A percentile compares a stretch with the other conserved stretches of the same genome.
Conservation (phyloP, 2,329 filamentous ascomycete species). For the Lachnellula occidentalis region DNA sequence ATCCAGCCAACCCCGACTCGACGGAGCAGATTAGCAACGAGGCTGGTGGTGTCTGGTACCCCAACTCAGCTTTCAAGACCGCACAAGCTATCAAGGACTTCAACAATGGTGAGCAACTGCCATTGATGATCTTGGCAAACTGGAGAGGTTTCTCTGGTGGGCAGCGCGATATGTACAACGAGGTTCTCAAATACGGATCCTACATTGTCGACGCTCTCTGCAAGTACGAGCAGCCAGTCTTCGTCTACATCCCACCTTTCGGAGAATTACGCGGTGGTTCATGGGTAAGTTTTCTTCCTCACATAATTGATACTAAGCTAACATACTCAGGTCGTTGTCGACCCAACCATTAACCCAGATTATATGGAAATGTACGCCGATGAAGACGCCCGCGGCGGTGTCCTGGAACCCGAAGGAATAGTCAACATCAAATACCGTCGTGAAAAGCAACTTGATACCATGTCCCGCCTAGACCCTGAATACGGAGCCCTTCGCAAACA, state of each 20-base stretch:
- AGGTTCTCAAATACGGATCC: conserved; percentile 98
- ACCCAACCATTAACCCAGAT: conserved; percentile 94
- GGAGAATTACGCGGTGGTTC: conserved; percentile 98
- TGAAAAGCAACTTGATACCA: conserved; percentile 95
- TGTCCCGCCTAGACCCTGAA: conserved; percentile 82
- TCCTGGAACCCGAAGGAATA: conserved; percentile 96
- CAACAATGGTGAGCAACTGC: conserved; percentile 97
- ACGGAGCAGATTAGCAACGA: conserved; percentile 93
- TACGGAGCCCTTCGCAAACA: conserved; percentile 83
- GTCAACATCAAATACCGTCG: conserved; percentile 98
- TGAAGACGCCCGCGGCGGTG: conserved; percentile 88
- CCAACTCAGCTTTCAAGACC: conserved; percentile 99
- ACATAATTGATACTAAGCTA: conserved; percentile 25
- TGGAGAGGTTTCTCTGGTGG: conserved; percentile 99
- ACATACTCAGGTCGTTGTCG: conserved; percentile 70
- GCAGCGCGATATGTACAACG: conserved; percentile 99
- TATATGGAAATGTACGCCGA: conserved; percentile 99
- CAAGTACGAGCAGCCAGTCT: conserved; percentile 98
- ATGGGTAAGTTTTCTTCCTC: conserved; percentile 54
- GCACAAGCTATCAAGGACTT: conserved; percentile 98
- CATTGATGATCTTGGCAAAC: conserved; percentile 98
- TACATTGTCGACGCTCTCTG: conserved; percentile 98
- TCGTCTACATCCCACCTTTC: conserved; percentile 96
- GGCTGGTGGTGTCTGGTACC: conserved; percentile 98
- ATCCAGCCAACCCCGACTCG: conserved; percentile 96